Evolutionary conservation across 2,329 filamentous ascomycete species (phyloP).

Genomic region (Cercospora sp.): DNA sequence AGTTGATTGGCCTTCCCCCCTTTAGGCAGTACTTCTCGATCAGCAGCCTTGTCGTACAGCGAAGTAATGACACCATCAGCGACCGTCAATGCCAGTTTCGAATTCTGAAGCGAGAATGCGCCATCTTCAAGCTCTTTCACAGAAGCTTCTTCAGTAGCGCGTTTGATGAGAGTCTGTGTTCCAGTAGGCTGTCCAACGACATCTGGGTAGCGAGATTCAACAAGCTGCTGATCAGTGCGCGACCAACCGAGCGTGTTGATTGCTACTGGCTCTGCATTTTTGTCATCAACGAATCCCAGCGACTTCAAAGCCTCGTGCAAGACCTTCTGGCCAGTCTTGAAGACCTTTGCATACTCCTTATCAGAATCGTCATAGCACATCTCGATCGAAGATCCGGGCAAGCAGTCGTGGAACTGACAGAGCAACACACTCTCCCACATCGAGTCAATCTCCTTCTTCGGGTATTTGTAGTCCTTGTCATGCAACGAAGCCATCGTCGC

Average conservation of each 20-base stretch:
- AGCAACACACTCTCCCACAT: slow-evolving; percentile 94
- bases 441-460: slow-evolving; percentile 86
- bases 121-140: slow-evolving; percentile 25
- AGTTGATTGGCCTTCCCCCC: slow-evolving; percentile 81
- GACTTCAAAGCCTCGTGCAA: slow-evolving; percentile 68
- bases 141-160: not conserved
- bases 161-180: not conserved
- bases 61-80: slow-evolving; percentile 78
- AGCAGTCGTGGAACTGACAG: slow-evolving; percentile 96
- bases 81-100: slow-evolving; percentile 71
- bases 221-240: slow-evolving; percentile 45
- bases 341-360: slow-evolving; percentile 80
- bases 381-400: slow-evolving; percentile 91
- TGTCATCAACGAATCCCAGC: slow-evolving; percentile 61
- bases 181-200: slow-evolving; percentile 23
- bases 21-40: slow-evolving; percentile 75
- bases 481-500: slow-evolving; percentile 81
- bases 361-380: slow-evolving; percentile 98
- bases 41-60: slow-evolving; percentile 70
- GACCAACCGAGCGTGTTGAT: slow-evolving; percentile 88
- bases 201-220: not conserved
- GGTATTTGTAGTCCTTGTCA: slow-evolving; percentile 73
- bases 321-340: slow-evolving; percentile 71
- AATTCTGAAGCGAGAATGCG: slow-evolving; percentile 77
- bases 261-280: slow-evolving; percentile 57